A percentile compares a stretch with the other conserved stretches of the same genome.
phyloP scores from a whole-genome alignment of 441 rosid genomes.

The Theobroma grandiflorum region DNA sequence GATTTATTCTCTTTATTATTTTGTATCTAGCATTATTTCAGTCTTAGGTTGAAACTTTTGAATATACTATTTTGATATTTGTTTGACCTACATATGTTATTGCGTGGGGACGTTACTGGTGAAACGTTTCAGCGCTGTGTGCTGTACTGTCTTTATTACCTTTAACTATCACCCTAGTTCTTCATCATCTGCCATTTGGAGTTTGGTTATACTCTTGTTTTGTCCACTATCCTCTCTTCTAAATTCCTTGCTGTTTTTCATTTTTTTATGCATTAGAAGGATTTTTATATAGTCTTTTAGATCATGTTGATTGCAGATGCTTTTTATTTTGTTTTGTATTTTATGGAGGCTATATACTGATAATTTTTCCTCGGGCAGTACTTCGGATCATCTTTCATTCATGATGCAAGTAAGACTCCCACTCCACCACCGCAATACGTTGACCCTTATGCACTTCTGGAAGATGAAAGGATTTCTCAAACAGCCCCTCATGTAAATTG shows the following conservation, averaged over 20 bases:
- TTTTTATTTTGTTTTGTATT: not conserved
- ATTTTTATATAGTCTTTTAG: not conserved
- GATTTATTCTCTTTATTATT: not conserved
- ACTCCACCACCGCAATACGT: slow-evolving; percentile 63
- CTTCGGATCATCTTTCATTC: slow-evolving; percentile 79
- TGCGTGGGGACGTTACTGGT: not conserved
- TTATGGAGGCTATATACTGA: slow-evolving; percentile 22
- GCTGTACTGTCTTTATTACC: not conserved
- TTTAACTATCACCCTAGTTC: not conserved
- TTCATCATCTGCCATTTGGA: not conserved
- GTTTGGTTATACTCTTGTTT: not conserved
- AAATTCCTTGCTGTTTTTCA: not conserved
- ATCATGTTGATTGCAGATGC: not conserved
- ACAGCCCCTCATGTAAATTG: slow-evolving; percentile 69
- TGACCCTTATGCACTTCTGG: slow-evolving; percentile 83
- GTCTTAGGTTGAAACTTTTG: slow-evolving; percentile 5
- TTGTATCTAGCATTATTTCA: not conserved
- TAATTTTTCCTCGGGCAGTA: slow-evolving; percentile 50
- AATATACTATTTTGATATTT: not conserved
- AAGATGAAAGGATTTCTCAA: slow-evolving; percentile 87
- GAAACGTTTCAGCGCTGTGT: not conserved
- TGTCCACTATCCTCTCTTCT: not conserved
- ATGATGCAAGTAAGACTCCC: slow-evolving; percentile 55
- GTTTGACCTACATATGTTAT: not conserved
- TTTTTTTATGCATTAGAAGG: not conserved